Evolutionary conservation across 139 green algal genomes (phyloP), one percentile per base, ranked within the genome.

Genomic region (Haematococcus lacustris): DNA sequence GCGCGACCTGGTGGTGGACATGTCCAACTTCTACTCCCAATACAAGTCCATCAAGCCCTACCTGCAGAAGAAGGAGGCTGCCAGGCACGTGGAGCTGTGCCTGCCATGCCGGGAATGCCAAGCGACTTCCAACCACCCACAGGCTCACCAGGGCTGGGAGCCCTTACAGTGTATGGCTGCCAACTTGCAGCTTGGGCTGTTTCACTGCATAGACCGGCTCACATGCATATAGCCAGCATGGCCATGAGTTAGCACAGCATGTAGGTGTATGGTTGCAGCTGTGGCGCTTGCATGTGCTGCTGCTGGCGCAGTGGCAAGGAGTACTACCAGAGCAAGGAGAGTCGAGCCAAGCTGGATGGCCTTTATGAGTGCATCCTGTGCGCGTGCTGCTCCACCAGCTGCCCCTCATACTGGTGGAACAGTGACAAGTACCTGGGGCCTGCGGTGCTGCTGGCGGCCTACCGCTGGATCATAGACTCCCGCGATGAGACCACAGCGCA

Each of bases 291-390:
- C n/a, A n/a, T n/a, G n/a, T n/a, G n/a, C n/a, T n/a, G n/a, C n/a
- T n/a, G n/a, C n/a, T n/a, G n/a, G n/a, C n/a, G 38, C 38, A 86
- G 77, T 5, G 90, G 88, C 38, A 86, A 85, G 73, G 95, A 99
- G 87, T 87, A 85, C 71, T 84, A 88, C 51, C 95, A 98, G 84
- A 90, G 66, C 68, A 97, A 96, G 82, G 91, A 96, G 74, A 87
- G 92, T 51, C 83, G 95, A 1, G 82, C 76, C 51, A 98, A 98
- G 87, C 84, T 99, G 71, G 94, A 99, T 72, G 95, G 94, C 38
- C 83, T 99, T 76, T 99, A 99, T 75, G 95, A 99, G 89, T 99
- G 95, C 89, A 99, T 99, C 77, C 88, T 99, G 47, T 99, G 95
- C 79, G 95, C 95, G 21, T 99, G 95, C 91, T 99, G 95, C 91